Base-by-base conservation (phyloP, 495 filamentous ascomycete species). In the Annulohypoxylon stygium region DNA sequence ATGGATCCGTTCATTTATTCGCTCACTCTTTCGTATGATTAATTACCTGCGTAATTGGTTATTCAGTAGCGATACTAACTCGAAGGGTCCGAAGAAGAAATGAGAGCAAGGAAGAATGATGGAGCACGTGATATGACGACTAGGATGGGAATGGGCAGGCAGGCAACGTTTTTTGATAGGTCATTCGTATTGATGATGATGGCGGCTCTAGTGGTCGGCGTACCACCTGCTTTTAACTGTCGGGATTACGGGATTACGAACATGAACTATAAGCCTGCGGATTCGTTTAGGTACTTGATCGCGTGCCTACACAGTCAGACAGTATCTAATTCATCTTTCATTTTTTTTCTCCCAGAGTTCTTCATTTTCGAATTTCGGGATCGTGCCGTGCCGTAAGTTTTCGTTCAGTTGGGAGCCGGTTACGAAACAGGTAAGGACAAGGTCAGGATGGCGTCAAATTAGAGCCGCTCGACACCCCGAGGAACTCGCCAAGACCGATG, bases 151-250 rank as follows among this genome's bases (percentile, higher is more conserved):
- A n/a, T 51, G 10, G n/a, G 48, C 45, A 55, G 45, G 61, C 53
- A 45, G 60, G 51, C 41, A 61, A 26, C 16, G 23, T 5, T 57
- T 58, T 58, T 10, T 67, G 50, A 67, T 50, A 41, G 39, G 39
- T 43, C 18, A 39, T 39, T 34, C 26, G 26, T 37, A 60, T 30
- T 30, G 30, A 30, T 30, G 30, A 30, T 43, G 47, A 72, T 36
- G 58, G 48, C 36, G 58, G 55, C 37, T 58, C 4, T 4, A 23
- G 64, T 72, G 63, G 69, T 72, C 58, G 69, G 63, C 64, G 69
- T 33, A 43, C 68, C 61, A 63, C 50, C 37, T 59, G 33, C 18
- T 65, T 59, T 48, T 30, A 37, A 47, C 30, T 51, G 11, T 36
- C 18, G 33, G 43, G 43, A 14, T 51, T 61, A 61, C n/a, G 57